Evolutionary conservation across 371 early-diverging fungal genomes (phyloP), one percentile per base, ranked within the genome.

Genomic region (Mortierella sp.): DNA sequence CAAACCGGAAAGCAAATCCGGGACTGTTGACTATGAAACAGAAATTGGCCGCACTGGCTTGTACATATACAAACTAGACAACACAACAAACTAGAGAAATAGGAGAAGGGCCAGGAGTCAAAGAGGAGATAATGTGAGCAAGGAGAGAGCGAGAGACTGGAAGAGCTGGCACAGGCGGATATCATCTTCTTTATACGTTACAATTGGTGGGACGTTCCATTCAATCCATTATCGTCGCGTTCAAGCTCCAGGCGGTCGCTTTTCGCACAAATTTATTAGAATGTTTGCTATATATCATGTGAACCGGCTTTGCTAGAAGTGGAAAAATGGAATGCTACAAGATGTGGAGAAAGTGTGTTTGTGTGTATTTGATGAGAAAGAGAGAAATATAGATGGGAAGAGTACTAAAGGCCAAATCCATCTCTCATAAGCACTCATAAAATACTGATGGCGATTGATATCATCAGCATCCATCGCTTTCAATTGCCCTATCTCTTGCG

Each of bases 141-240:
- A 52, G 52, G 52, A 22, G 52, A 52, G 52, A n/a, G 13, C 47
- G 47, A 47, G 47, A 47, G 47, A 47, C n/a, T 1, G 22, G 0
- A n/a, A 52, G 52, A 52, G 52, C 52, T 52, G 52, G 7, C 22
- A 52, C 52, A 52, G 6, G 52, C 52, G 36, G 50, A 50, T 50
- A 41, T 45, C n/a, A 21, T 45, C 59, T 47, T 47, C 33, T n/a
- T 21, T 19, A 52, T 52, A 3, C 9, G 19, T 22, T 52, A 9
- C 8, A 52, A 21, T 52, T 7, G 19, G 3, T 52, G n/a, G 22
- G 52, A 21, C 7, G 22, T 47, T 58, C 21, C 48, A 58, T 45
- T 43, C 28, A 28, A 28, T 28, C 28, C 28, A 28, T 28, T 28
- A 28, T 28, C 28, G 40, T 66, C 66, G 24, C 47, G 43, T 15